Base-by-base conservation (phyloP, 176 grass and related monocot species). In the Oryza australiensis region DNA sequence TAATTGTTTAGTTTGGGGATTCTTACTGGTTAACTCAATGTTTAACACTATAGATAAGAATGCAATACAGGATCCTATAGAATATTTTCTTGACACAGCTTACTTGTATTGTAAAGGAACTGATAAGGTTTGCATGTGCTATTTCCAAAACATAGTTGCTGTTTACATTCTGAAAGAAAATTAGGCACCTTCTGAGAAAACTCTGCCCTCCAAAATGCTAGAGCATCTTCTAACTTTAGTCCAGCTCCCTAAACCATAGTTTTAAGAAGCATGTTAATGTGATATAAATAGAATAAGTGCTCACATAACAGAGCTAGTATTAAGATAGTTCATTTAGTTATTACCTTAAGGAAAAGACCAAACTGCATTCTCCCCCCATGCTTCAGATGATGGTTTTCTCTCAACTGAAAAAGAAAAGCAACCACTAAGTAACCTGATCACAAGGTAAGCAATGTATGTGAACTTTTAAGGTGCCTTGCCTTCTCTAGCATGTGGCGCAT, bases 321-420 rank as follows among this genome's bases (percentile, higher is more conserved):
- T 66, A 45, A 30, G 11, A 65, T 62, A 68, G 63, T 30, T 73
- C n/a, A 27, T 64, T 82, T 3, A 65, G 78, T 7, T 67, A 73
- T 65, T 95, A 95, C 96, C 96, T 99, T 99, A 69, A 99, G 93
- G 75, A 99, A 99, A 82, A 99, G 93, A 71, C 93, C 91, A 86
- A 99, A 87, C 83, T 99, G 96, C 89, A 99, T 88, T 81, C 96
- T 93, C 70, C 96, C 96, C 63, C 93, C 93, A 80, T 99, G 80
- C 83, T 93, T 99, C 68, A 99, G 74, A 95, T 99, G 96, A 85
- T 99, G 96, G 77, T 91, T 88, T 85, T 99, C 96, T 88, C 80
- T 95, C 87, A 99, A 68, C 96, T 99, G 57, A 66, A 91, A 64
- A 59, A 68, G 12, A 72, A 66, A 73, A 86, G 22, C 20, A 86